Base-by-base conservation (phyloP, 495 filamentous ascomycete genomes). In the Margaritispora aquatica region DNA sequence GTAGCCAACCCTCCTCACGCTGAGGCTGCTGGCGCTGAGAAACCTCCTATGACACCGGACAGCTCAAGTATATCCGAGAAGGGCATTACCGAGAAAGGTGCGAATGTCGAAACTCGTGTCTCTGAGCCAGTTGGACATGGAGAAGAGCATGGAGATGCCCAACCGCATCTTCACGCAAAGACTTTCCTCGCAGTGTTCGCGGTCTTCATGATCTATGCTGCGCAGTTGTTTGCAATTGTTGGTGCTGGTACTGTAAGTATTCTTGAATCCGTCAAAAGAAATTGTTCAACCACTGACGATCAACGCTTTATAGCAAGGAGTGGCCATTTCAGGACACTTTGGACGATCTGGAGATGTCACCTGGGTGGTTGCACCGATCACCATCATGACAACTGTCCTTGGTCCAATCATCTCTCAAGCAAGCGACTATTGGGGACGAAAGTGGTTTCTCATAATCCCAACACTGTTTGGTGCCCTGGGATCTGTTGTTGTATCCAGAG, bases 381-480 rank as follows among this genome's bases (percentile, higher is more conserved):
- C 65, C 49, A 72, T 74, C 47, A 38, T 72, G 13, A 70, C 69
- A 1, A 64, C 67, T 19, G 68, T 71, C 15, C 58, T 71, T 3
- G 60, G 65, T 10, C 69, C 70, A 34, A 63, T 66, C 46, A 59
- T 70, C 9, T 69, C 70, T 2, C 73, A 75, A 48, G 71, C 71
- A 0, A 65, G 69, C 38, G 73, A 75, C 48, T 71, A 70, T 55
- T 75, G 73, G 73, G 68, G 70, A 2, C 67, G 73, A 3, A 67
- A 66, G 59, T 71, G 60, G 59, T 68, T 73, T 36, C 62, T 75
- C 23, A 66, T 75, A 22, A 53, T 68, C 48, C 60, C 68, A 8
- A 71, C 65, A 29, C 41, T 67, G 10, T 51, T 64, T 22, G 72
- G 72, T 34, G 65, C 57, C 22, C 54, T 68, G 10, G 73, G 73